These are phyloP conservation scores for Fomitopsis palustris DNA, from an alignment of 1,284 basidiomycete species.

Conservation along the genomic window DNA sequence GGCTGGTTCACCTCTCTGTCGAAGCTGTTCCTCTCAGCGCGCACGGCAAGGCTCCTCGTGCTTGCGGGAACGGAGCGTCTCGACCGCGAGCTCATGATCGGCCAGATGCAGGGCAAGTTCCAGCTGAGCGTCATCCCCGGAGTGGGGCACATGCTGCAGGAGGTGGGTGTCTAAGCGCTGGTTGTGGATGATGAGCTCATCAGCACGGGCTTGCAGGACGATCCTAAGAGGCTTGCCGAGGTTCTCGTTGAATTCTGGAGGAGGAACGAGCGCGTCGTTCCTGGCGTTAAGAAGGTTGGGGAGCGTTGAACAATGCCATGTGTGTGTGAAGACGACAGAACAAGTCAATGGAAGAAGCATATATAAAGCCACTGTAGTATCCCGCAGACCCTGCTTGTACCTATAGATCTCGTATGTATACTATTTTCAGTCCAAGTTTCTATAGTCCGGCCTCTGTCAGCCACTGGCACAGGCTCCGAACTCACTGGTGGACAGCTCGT, in stretches of 20 bases:
- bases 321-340: no score
- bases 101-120: slow-evolving; percentile 98
- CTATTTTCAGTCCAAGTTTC: no score
- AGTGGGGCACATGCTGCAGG: slow-evolving; percentile 93
- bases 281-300: slow-evolving; percentile 81
- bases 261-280: slow-evolving; percentile 76
- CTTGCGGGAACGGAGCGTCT: slow-evolving; percentile 92
- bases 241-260: slow-evolving; percentile 89
- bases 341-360: no score
- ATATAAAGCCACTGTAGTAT: no score
- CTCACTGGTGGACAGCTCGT: not conserved
- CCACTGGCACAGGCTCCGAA: no score
- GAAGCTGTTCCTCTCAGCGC: slow-evolving; percentile 68
- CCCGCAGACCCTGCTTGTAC: no score
- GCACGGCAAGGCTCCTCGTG: slow-evolving; percentile 82
- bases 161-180: slow-evolving; percentile 48
- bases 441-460: no score
- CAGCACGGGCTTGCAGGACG: slow-evolving; percentile 63
- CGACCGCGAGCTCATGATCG: slow-evolving; percentile 94
- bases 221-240: slow-evolving; percentile 77
- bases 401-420: no score
- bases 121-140: slow-evolving; percentile 86
- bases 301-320: slow-evolving; percentile 33
- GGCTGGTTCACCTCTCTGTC: slow-evolving; percentile 92
- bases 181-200: not conserved